Evolutionary conservation across 345 rosid species (phyloP).

Genomic region (Limnanthes douglasii): DNA sequence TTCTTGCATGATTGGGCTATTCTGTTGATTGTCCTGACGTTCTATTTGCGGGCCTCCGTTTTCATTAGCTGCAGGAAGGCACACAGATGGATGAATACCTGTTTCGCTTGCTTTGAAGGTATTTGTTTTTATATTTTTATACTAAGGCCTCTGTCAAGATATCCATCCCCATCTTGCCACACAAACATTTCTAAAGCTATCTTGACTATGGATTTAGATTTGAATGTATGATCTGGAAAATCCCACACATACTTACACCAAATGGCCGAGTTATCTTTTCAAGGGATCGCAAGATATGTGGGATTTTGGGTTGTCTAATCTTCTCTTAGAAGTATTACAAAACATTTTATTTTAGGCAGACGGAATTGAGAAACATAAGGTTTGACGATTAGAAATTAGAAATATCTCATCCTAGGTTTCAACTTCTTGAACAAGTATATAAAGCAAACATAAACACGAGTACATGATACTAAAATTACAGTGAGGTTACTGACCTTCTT

Average conservation of each 20-base stretch:
- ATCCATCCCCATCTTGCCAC: no score
- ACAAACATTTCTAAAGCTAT: no score
- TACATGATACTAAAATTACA: neutral
- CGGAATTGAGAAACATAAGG: neutral
- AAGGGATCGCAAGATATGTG: no score
- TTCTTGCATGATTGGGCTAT: slow-evolving; percentile 23
- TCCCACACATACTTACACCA: no score
- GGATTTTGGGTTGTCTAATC: no score
- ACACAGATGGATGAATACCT: no score
- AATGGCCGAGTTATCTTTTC: no score
- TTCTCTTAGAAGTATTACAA: neutral
- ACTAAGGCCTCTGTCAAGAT: no score
- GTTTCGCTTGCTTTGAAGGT: no score
- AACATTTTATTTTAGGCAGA: neutral
- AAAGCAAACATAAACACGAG: neutral
- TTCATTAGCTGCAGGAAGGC: slow-evolving; percentile 25
- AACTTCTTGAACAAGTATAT: neutral
- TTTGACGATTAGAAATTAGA: neutral
- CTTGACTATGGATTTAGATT: no score
- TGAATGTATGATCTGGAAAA: no score
- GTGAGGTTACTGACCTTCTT: slow-evolving; percentile 28
- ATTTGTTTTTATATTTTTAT: no score
- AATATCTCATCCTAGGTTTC: neutral
- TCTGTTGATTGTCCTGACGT: slow-evolving; percentile 13
- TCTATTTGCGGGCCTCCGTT: slow-evolving; percentile 26